Evolutionary conservation across 2,329 filamentous ascomycete species (phyloP), one percentile per base, ranked within the genome.

Genomic region (Fusarium oligoseptatum): DNA sequence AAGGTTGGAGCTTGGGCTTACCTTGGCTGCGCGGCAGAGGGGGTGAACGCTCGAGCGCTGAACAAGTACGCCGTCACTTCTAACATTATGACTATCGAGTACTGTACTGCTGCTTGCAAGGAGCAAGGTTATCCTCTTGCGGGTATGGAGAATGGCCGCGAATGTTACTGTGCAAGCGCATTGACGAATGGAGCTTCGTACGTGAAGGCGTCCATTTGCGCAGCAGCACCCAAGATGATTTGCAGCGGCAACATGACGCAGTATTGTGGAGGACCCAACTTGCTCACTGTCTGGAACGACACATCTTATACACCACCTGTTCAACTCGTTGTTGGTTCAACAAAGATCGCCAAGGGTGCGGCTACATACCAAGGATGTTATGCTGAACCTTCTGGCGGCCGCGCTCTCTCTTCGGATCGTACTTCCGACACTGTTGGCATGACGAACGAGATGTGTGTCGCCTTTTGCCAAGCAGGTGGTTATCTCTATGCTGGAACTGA

Each of bases 401-500:
- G 76, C 11, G 71, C 75, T 1, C 76, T 77, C 39, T 64, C 76
- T 1, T 63, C 67, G 0, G 75, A 77, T 45, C 36, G 75, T 12
- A 74, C 60, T 1, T 56, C 61, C 1, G 68, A 71, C 5, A 24
- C 48, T 4, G 48, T 62, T 3, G 66, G 64, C 7, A 81, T 81
- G 78, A 80, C 78, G 11, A 77, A 80, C 29, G 74, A 79, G 60
- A 66, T 70, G 50, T 81, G 80, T 12, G 79, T 82, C 14, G 68
- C 66, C 1, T 79, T 78, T 66, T 84, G 83, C 17, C 73, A 76
- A 5, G 70, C 37, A 0, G 75, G 71, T 3, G 78, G 74, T 0
- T 84, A 79, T 68, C 68, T 70, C 6, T 84, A 80, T 71, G 83
- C 83, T 17, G 83, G 83, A 22, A 78, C 81, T 1, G 82, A 83